Evolutionary conservation across 495 filamentous ascomycete genomes (phyloP), one percentile per base, ranked within the genome.

Genomic region (Baudoinia panamericana): DNA sequence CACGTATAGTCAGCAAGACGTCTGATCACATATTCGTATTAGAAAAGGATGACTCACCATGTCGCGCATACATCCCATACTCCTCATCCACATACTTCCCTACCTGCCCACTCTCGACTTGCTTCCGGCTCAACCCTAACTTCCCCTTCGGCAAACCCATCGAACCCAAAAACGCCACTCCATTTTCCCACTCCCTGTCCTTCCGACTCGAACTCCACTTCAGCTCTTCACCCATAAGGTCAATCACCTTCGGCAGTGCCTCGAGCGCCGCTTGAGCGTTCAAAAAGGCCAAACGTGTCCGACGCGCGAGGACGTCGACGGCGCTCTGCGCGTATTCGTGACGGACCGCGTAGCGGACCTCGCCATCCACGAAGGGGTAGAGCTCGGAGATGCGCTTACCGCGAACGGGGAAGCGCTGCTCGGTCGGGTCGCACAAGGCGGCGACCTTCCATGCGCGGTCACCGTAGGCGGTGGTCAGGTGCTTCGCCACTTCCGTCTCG

Each of bases 361-460:
- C 90, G 34, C 90, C 90, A 55, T 96, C 90, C n/a, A 97, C 70
- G 58, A 92, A 97, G 18, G 90, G 90, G 60, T 96, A 96, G 27
- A 94, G 68, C 13, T 68, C 46, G 2, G 80, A 77, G 32, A 97
- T 75, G 36, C 85, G 80, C 58, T 80, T 72, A 20, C 90, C 90
- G 24, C 88, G 73, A 9, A 88, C 78, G 11, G 90, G 90, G 66
- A 87, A 96, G 26, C 90, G 80, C 45, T 75, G 63, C 31, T 81
- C 73, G 0, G 88, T 95, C 0, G 87, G 82, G 5, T 72, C 66
- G 43, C 79, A 87, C 26, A 97, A 65, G 11, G 82, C 78, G 8
- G 84, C 90, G 11, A 97, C 90, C 15, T 84, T 84, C 90, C 90
- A 96, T 18, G 90, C 86, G 21, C 90, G 76, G 62, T 96, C 90